Conservation (phyloP, 2,329 filamentous ascomycete species). For the Microsporum ferrugineum region DNA sequence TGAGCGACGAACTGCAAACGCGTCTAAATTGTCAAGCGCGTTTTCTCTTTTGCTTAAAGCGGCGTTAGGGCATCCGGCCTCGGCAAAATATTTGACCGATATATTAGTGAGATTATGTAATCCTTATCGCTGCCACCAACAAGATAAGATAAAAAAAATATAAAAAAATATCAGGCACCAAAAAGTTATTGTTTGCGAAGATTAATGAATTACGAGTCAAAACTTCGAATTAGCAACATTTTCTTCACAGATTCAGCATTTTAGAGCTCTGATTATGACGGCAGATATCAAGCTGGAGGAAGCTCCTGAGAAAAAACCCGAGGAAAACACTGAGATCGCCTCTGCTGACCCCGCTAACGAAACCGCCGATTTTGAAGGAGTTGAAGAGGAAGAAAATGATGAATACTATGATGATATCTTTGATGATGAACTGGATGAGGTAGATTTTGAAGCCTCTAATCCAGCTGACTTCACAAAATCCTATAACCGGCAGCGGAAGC, state of each 20-base stretch:
- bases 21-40: not conserved
- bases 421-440: slow-evolving; percentile 43
- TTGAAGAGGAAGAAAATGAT: slow-evolving; percentile 43
- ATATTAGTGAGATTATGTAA: not conserved
- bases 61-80: not conserved
- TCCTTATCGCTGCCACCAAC: not conserved
- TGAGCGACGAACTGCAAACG: not conserved
- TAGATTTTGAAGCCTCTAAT: slow-evolving; percentile 46
- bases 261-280: not conserved
- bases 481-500: slow-evolving; percentile 71
- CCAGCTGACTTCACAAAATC: slow-evolving; percentile 65
- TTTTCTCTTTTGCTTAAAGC: not conserved
- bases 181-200: not conserved
- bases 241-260: not conserved
- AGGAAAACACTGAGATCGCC: not conserved
- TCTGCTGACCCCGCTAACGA: not conserved
- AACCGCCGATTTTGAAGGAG: slow-evolving; percentile 30
- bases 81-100: not conserved
- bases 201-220: not conserved
- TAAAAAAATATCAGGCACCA: not conserved
- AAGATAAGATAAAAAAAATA: not conserved
- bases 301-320: not conserved
- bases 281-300: not conserved
- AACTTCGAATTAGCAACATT: not conserved
- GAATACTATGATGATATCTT: slow-evolving; percentile 52